Evolutionary conservation across 371 early-diverging fungal species (phyloP).

Genomic region (Dichotomocladium elegans): DNA sequence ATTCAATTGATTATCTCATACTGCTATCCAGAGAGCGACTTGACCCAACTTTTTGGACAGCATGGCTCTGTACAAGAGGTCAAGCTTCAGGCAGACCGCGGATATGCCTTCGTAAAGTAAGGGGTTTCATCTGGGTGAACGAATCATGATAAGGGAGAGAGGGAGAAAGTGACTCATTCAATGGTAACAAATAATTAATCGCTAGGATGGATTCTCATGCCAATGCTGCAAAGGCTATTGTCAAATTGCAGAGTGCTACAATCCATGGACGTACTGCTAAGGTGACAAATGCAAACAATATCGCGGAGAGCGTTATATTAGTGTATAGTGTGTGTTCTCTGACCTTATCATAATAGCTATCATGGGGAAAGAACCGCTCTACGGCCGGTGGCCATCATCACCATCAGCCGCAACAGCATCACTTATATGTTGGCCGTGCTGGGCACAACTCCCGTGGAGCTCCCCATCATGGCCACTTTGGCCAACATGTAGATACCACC

Average conservation of each 20-base stretch:
- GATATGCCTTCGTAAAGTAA: conserved; percentile 88
- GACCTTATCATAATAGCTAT: conserved; percentile 56
- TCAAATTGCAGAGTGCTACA: conserved; percentile 60
- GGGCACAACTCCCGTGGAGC: conserved; percentile 8
- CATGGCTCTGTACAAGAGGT: conserved; percentile 76
- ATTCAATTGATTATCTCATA: conserved; percentile 1
- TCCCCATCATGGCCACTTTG: conserved; percentile 2
- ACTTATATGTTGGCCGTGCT: conserved; percentile 15
- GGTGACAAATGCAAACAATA: conserved; percentile 26
- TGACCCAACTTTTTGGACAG: conserved; percentile 70
- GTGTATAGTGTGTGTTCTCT: background rate
- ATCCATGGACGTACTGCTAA: conserved; percentile 73
- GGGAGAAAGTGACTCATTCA: too few species aligned
- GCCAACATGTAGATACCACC: background rate
- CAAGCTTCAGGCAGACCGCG: conserved; percentile 82
- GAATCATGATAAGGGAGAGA: background rate
- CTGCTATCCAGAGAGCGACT: conserved; percentile 62
- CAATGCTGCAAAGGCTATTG: conserved; percentile 80
- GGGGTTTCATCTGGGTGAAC: background rate
- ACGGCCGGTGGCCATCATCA: conserved; percentile 7
- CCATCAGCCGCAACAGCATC: conserved; percentile 6
- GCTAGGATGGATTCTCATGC: conserved; percentile 80
- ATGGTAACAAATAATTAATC: background rate
- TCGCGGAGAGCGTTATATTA: too few species aligned
- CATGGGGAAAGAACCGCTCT: conserved; percentile 87